Percentiles rank a stretch among this genome's conserved stretches.
Conservation (phyloP, 768 basidiomycete genomes). For the Suillus alpinus region DNA sequence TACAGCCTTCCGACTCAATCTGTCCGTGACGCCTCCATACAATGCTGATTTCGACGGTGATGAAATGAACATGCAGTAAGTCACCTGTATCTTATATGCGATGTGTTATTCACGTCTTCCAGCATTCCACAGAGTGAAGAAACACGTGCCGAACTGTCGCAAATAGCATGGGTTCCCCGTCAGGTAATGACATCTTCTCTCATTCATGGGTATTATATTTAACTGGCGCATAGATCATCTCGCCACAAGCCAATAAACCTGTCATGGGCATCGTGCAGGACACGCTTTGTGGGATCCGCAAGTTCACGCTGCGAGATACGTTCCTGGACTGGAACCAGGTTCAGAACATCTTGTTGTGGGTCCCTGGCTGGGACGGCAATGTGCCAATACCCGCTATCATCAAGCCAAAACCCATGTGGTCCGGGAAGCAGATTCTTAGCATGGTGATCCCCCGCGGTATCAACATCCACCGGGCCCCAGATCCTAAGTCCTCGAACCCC, state of each 20-base stretch:
- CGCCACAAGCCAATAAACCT: conserved; percentile 98
- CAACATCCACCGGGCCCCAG: conserved; percentile 82
- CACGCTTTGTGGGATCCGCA: conserved; percentile 95
- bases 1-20: conserved; percentile 92
- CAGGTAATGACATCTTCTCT: conserved; percentile 52
- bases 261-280: conserved; percentile 99
- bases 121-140: conserved; percentile 98
- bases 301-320: conserved; percentile 92
- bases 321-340: conserved; percentile 96
- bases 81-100: conserved; percentile 19
- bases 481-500: conserved; percentile 76
- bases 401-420: conserved; percentile 97
- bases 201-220: conserved; percentile 1
- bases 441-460: conserved; percentile 93
- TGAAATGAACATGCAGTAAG: conserved; percentile 99
- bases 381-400: conserved; percentile 92
- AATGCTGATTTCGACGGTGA: conserved; percentile 99
- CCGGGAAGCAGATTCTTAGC: conserved; percentile 93
- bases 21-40: conserved; percentile 97
- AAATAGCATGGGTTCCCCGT: conserved; percentile 97
- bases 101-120: conserved; percentile 11
- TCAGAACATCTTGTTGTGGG: conserved; percentile 97
- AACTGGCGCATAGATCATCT: conserved; percentile 72
- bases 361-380: conserved; percentile 94
- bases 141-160: conserved; percentile 95